These are phyloP conservation scores for Carex littledalei DNA, from an alignment of 176 grass and related monocot genomes.

Conservation along the genomic window DNA sequence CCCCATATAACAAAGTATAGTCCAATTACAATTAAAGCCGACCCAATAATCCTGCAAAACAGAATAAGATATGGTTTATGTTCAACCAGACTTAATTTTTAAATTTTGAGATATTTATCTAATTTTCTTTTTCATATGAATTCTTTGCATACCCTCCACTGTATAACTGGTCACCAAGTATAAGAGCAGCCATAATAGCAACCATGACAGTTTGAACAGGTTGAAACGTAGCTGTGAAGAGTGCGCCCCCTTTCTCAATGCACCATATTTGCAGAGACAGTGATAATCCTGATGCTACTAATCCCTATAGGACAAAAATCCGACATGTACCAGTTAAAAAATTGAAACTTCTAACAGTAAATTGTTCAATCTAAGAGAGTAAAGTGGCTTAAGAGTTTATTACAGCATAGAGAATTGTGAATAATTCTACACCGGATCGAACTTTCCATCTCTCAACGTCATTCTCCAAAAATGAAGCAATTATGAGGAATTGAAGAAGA, in stretches of 20 bases:
- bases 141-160: conserved; percentile 46
- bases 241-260: conserved; percentile 61
- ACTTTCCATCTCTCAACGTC: conserved; percentile 52
- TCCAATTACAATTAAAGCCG: conserved; percentile 43
- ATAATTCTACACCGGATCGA: conserved; percentile 45
- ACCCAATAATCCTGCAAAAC: conserved; percentile 46
- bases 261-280: conserved; percentile 75
- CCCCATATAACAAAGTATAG: conserved; percentile 67
- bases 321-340: background rate
- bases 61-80: background rate
- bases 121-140: background rate
- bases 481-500: conserved; percentile 49
- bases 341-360: background rate
- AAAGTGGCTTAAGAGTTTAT: conserved; percentile 15
- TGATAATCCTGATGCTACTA: conserved; percentile 50
- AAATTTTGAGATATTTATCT: background rate
- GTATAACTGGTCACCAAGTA: conserved; percentile 60
- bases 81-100: background rate
- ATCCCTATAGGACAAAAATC: conserved; percentile 28
- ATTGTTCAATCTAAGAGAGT: background rate
- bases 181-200: conserved; percentile 44
- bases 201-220: conserved; percentile 59
- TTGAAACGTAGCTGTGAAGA: conserved; percentile 62
- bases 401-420: conserved; percentile 77
- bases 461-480: conserved; percentile 44